Base-by-base conservation (phyloP, 2,329 filamentous ascomycete genomes). In the Neofusicoccum sp. region DNA sequence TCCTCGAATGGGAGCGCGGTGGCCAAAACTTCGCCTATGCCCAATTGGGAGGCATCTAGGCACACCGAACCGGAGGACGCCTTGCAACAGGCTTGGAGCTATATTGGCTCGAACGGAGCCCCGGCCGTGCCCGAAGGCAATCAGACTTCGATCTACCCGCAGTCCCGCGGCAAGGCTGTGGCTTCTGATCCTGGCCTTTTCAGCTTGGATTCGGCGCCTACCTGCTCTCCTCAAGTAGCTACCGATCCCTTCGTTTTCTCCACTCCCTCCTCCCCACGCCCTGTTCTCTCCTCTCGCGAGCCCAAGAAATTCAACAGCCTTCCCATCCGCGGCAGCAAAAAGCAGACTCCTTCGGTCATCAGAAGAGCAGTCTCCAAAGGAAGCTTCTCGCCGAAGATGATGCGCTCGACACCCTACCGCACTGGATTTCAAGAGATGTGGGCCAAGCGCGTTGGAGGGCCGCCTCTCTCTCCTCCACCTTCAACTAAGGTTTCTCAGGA, bases 51-150 rank as follows among this genome's bases (percentile, higher is more conserved):
- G 58, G 67, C 72, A 14, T 54, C 48, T 30, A 56, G 75, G 76
- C 67, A 61, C 31, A 33, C 31, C 34, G 59, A 61, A 57, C 73
- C 77, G 63, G 73, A 78, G 61, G 78, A 80, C 68, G 77, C 81
- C 70, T 85, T 83, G 82, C 78, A 78, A 65, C 79, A 80, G 71
- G 82, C 81, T 67, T 70, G 80, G 63, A 79, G 78, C 71, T 77
- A 76, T 67, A 69, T 82, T 67, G 75, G 80, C 70, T 78, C 82
- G 70, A 81, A 81, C 69, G 74, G 78, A 68, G 73, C 76, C 65
- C 74, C 74, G 62, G 69, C 72, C 65, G 58, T 61, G 47, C 63
- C 66, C 58, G 64, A 66, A 61, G 62, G 63, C 63, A 65, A 63
- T 66, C 69, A 67, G 58, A 66, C 66, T 61, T 71, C 68, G n/a